A percentile compares a stretch with the other conserved stretches of the same genome.
Evolutionary conservation across 106 monocot species (phyloP).

Genomic region (Acanthochlamys bracteata): DNA sequence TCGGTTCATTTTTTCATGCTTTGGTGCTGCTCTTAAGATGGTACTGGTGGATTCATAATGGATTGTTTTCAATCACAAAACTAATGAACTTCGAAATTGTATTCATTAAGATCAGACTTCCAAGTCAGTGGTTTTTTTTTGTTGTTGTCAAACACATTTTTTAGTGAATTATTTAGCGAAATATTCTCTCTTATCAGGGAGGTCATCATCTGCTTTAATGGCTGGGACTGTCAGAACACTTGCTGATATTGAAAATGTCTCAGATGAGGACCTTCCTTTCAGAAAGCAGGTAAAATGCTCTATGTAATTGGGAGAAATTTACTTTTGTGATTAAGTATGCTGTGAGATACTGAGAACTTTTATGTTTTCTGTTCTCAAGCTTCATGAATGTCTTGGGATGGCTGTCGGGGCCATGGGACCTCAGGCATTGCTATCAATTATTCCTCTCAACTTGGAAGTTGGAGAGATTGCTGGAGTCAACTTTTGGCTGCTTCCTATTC

Average conservation of each 20-base stretch:
- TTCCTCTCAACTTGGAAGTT: constrained; percentile 48
- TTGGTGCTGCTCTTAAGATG: too few relatives aligned
- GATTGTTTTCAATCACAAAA: too few relatives aligned
- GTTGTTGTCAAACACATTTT: too few relatives aligned
- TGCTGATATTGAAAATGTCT: constrained; percentile 62
- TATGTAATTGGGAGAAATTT: too few relatives aligned
- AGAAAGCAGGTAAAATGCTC: constrained; percentile 54
- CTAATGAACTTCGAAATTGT: too few relatives aligned
- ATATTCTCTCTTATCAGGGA: constrained; percentile 28
- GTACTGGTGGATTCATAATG: too few relatives aligned
- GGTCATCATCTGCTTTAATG: constrained; percentile 59
- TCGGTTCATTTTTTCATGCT: too few relatives aligned
- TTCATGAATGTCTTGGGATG: constrained; percentile 87
- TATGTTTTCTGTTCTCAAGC: constrained; percentile 33
- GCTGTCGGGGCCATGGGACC: constrained; percentile 79
- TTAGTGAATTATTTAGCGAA: too few relatives aligned
- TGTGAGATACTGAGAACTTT: neutral
- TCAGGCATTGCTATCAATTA: constrained; percentile 53
- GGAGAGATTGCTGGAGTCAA: constrained; percentile 50
- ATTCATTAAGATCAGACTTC: too few relatives aligned
- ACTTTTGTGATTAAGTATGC: too few relatives aligned
- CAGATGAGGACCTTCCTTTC: constrained; percentile 68
- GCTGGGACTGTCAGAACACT: constrained; percentile 42
- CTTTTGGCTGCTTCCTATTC: constrained; percentile 72
- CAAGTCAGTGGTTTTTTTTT: too few relatives aligned